A percentile compares a stretch with the other conserved stretches of the same genome.
Evolutionary conservation across 2,329 filamentous ascomycete species (phyloP).

Genomic region (Fusarium tupiense): DNA sequence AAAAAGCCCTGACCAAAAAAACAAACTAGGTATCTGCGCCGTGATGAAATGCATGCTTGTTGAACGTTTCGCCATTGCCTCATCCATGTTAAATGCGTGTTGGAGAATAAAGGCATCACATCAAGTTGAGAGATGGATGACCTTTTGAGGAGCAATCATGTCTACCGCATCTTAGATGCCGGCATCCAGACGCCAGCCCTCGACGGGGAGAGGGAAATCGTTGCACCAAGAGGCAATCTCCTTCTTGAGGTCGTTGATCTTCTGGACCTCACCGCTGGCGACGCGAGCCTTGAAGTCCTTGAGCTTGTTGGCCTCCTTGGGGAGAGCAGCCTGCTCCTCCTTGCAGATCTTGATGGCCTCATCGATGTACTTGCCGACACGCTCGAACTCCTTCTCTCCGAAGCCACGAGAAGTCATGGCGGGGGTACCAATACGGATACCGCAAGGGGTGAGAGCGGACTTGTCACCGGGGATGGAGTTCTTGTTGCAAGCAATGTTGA

Average conservation of each 20-base stretch:
- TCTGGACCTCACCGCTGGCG: constrained; percentile 76
- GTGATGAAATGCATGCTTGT: constrained; percentile 47
- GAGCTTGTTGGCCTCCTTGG: constrained; percentile 98
- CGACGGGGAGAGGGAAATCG: constrained; percentile 91
- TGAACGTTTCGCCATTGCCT: constrained; percentile 47
- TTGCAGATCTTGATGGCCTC: constrained; percentile 88
- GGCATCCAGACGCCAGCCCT: constrained; percentile 73
- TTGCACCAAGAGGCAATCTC: constrained; percentile 90
- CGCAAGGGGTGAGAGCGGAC: constrained; percentile 91
- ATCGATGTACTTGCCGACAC: constrained; percentile 90
- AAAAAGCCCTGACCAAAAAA: constrained; percentile 28
- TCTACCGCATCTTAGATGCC: constrained; percentile 58
- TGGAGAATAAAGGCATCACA: constrained; percentile 29
- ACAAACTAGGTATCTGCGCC: constrained; percentile 43
- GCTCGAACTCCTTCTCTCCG: constrained; percentile 89
- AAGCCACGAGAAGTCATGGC: constrained; percentile 98
- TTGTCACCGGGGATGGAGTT: constrained; percentile 98
- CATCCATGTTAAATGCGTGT: constrained; percentile 46
- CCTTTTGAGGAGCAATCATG: constrained; percentile 3
- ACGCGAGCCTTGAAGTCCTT: constrained; percentile 99
- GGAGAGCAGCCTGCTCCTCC: constrained; percentile 83
- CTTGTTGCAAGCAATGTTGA: constrained; percentile 99
- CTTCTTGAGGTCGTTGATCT: constrained; percentile 86
- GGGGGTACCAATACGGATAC: constrained; percentile 94
- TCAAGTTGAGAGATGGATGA: constrained; percentile 19